Base-by-base conservation (phyloP, 345 rosid genomes). In the Iberis pinnata region DNA sequence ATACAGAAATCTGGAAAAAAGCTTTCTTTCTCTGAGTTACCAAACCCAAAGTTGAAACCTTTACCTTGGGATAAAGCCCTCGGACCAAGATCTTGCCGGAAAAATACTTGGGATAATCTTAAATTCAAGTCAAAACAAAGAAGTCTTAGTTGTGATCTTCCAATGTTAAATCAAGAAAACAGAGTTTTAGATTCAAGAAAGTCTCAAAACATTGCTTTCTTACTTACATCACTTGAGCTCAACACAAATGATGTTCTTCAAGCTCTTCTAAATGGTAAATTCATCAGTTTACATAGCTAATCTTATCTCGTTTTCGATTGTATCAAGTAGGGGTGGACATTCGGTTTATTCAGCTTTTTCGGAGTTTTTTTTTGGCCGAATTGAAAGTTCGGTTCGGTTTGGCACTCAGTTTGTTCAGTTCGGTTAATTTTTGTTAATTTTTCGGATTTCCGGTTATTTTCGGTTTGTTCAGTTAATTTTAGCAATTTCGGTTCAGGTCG, bases 11-110 rank as follows among this genome's bases (percentile, higher is more conserved):
- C 62, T 33, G 63, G 67, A 2, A 78, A 69, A 8, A 68, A 55
- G 18, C 27, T 49, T 12, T 68, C 72, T 55, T 59, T 59, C 54
- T 58, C 65, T 0, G 71, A 59, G 58, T 52, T 58, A 45, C 80
- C 78, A 4, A 83, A 65, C 70, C 95, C 89, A 2, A 93, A 85
- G 67, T 58, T 88, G 77, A 93, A 83, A 69, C 87, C 97, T 64
- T 53, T 93, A 62, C 95, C 90, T 49, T 93, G 99, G 99, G 95
- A 93, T 64, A 93, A 86, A 78, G 95, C 82, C 50, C 68, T n/a
- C n/a, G n/a, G 89, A 45, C 84, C 97, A 8, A 83, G 79, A 68
- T 92, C 97, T 0, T 84, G 81, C 62, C 78, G 94, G 36, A 94
- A 78, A 31, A 85, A 78, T 87, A 87, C 80, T 53, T 93, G 99